phyloP scores from a whole-genome alignment of 768 basidiomycete species.

The Gyrodon lividus region DNA sequence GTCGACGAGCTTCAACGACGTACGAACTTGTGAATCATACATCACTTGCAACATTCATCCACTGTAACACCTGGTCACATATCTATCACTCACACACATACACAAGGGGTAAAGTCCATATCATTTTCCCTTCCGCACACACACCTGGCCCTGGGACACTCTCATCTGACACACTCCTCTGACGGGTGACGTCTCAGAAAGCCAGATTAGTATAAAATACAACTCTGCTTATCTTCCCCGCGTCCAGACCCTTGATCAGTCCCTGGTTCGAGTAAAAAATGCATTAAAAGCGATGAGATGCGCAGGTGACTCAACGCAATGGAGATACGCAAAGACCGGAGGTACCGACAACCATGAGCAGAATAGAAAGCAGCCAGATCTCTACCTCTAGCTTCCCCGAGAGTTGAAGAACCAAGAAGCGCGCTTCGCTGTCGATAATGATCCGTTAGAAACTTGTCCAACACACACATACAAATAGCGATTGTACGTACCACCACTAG shows the following conservation, averaged over 20 bases:
- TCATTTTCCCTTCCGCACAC: conserved; percentile 21
- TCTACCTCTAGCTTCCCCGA: conserved; percentile 46
- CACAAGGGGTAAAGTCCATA: conserved; percentile 20
- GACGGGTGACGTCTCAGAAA: background rate
- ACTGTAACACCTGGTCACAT: conserved; percentile 10
- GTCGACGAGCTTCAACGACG: background rate
- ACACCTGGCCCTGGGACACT: conserved; percentile 26
- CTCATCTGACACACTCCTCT: conserved; percentile 6
- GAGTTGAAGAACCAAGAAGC: conserved; percentile 94
- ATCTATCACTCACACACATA: conserved; percentile 26
- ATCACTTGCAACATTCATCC: too few relatives aligned
- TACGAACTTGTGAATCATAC: too few relatives aligned
- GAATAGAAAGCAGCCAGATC: conserved; percentile 7
- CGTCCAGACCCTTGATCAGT: conserved; percentile 2
- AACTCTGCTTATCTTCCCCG: conserved; percentile 7
- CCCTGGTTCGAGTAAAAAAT: conserved; percentile 10
- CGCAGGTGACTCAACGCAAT: conserved; percentile 27
- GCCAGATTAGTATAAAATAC: conserved; percentile 31
- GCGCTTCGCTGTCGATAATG: conserved; percentile 63
- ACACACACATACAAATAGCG: conserved; percentile 14
- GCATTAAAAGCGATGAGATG: conserved; percentile 28
- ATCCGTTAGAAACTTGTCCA: conserved; percentile 30
- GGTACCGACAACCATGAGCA: conserved; percentile 12
- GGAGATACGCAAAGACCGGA: conserved; percentile 13
- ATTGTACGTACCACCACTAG: conserved; percentile 34